Evolutionary conservation across 495 filamentous ascomycete genomes (phyloP).

Genomic region (Talaromyces liani): DNA sequence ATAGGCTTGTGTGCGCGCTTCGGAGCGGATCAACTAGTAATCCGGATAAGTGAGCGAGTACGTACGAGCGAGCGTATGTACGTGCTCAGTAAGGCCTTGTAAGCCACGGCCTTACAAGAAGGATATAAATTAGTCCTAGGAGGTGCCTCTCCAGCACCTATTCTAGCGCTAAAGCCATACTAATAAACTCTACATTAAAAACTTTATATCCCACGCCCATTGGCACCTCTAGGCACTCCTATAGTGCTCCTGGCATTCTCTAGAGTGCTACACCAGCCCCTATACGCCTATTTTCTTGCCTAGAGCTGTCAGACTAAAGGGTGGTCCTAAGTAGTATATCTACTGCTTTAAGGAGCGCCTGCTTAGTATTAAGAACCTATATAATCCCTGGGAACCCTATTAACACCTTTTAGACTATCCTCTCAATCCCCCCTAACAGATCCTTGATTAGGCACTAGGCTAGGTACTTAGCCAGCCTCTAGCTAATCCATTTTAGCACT

Average conservation of each 20-base stretch:
- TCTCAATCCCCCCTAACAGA: neutral
- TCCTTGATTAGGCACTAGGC: neutral
- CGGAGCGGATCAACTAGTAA: too few species aligned
- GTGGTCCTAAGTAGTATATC: neutral
- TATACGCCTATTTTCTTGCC: neutral
- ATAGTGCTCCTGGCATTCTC: neutral
- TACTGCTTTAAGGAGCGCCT: neutral
- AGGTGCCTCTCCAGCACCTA: neutral
- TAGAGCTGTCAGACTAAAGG: neutral
- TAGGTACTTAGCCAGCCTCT: neutral
- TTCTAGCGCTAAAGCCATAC: neutral
- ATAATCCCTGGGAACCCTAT: neutral
- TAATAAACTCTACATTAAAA: slow-evolving; percentile 5
- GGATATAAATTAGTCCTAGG: neutral
- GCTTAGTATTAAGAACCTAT: neutral
- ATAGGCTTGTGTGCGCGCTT: too few species aligned
- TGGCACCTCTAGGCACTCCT: neutral
- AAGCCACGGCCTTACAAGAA: too few species aligned
- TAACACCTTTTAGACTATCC: neutral
- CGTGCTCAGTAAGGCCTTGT: too few species aligned
- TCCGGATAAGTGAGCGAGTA: too few species aligned
- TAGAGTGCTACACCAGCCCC: neutral
- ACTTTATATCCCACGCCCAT: neutral
- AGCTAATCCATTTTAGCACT: neutral
- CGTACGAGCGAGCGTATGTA: too few species aligned